phyloP scores from a whole-genome alignment of 768 basidiomycete species.

The Leucocoprinus leucothites region DNA sequence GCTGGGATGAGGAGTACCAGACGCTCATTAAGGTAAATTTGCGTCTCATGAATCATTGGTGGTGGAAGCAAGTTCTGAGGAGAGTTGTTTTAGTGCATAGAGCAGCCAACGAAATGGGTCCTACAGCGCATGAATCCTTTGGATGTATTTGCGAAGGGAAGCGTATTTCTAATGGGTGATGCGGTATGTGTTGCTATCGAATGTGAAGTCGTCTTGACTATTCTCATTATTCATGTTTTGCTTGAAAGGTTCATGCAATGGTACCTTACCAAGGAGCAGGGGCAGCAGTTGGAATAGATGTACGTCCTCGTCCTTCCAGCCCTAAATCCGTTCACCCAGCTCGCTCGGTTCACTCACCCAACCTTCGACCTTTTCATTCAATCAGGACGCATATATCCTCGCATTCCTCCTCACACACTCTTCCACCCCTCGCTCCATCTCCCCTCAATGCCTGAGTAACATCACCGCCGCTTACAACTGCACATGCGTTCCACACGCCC shows the following conservation, averaged over 20 bases:
- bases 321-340: background rate
- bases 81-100: constrained; percentile 29
- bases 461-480: constrained; percentile 26
- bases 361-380: too few species aligned
- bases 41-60: background rate
- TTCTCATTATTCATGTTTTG: background rate
- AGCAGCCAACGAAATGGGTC: constrained; percentile 38
- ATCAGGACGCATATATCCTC: constrained; percentile 36
- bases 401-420: constrained; percentile 22
- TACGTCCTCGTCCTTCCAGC: constrained; percentile 5
- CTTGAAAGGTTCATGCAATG: constrained; percentile 29
- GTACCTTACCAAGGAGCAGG: constrained; percentile 28
- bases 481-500: constrained; percentile 23
- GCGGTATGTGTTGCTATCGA: constrained; percentile 27
- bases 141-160: constrained; percentile 32
- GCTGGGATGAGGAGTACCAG: constrained; percentile 47
- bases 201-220: background rate
- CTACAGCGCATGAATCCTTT: constrained; percentile 39
- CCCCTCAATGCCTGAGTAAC: constrained; percentile 16
- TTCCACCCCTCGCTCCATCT: constrained; percentile 7
- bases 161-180: constrained; percentile 47
- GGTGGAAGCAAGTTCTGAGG: background rate
- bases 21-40: constrained; percentile 37
- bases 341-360: too few species aligned
- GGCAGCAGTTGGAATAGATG: constrained; percentile 31